These are phyloP conservation scores for Backusella australiensis DNA, from an alignment of 192 early-diverging fungal species.

Conservation along the genomic window DNA sequence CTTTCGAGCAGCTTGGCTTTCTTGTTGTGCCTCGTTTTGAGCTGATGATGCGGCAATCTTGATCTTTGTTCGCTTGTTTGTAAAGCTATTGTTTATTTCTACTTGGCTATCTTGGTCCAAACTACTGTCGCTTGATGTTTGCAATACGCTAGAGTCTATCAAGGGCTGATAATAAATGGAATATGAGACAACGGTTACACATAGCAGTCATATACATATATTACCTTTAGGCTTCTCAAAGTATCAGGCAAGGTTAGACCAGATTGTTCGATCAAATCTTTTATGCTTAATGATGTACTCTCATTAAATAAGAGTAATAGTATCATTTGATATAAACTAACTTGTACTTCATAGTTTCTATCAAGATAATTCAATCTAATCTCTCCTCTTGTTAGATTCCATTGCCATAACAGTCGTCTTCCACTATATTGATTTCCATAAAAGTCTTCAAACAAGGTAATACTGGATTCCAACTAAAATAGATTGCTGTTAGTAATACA, in stretches of 20 bases:
- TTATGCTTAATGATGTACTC: conserved; percentile 37
- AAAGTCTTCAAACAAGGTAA: conserved; percentile 68
- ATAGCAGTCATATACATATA: not conserved
- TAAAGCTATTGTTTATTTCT: not conserved
- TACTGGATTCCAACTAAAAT: conserved; percentile 56
- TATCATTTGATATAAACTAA: conserved; percentile 69
- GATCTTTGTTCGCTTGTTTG: conserved; percentile 75
- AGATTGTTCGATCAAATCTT: conserved; percentile 56
- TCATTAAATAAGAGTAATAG: conserved; percentile 70
- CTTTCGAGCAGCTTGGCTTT: conserved; percentile 53
- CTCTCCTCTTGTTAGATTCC: conserved; percentile 51
- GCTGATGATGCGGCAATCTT: conserved; percentile 58
- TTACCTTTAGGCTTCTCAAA: conserved; percentile 58
- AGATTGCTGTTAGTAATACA: not conserved
- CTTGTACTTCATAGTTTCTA: conserved; percentile 75
- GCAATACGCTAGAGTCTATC: conserved; percentile 52
- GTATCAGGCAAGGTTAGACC: conserved; percentile 56
- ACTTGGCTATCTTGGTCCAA: conserved; percentile 41
- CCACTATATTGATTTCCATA: conserved; percentile 73
- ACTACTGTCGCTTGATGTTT: conserved; percentile 4
- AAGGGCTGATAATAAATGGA: conserved; percentile 38
- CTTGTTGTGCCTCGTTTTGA: conserved; percentile 59
- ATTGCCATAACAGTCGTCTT: conserved; percentile 71
- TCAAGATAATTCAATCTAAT: conserved; percentile 63
- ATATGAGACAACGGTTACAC: not conserved